Conservation (phyloP, 768 basidiomycete genomes). For the Arthromyces matolae region DNA sequence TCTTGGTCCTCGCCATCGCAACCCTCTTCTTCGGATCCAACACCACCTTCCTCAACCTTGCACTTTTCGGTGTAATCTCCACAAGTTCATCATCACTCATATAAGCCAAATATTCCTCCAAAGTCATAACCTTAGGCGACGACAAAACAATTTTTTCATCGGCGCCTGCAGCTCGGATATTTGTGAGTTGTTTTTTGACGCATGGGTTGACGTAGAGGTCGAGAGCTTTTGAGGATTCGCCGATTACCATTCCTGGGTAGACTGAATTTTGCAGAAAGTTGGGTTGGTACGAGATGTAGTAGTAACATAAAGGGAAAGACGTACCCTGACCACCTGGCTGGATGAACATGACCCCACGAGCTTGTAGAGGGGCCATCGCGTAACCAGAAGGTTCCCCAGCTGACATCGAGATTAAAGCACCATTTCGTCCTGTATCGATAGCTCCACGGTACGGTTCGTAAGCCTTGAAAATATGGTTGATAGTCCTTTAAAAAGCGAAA, state of each 20-base stretch:
- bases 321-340: conserved; percentile 39
- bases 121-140: conserved; percentile 38
- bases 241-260: conserved; percentile 51
- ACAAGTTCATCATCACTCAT: conserved; percentile 49
- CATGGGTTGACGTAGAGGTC: conserved; percentile 47
- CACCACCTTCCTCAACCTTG: conserved; percentile 41
- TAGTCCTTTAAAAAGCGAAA: conserved; percentile 36
- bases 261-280: conserved; percentile 24
- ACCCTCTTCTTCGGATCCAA: conserved; percentile 34
- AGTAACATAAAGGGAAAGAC: neutral
- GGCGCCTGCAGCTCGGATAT: conserved; percentile 44
- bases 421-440: conserved; percentile 46
- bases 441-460: conserved; percentile 42
- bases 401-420: conserved; percentile 45
- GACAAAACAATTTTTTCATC: conserved; percentile 49
- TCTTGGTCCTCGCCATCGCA: conserved; percentile 9
- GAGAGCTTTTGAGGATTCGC: conserved; percentile 43
- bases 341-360: conserved; percentile 44
- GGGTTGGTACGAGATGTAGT: neutral
- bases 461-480: conserved; percentile 50
- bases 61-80: conserved; percentile 41
- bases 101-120: conserved; percentile 45
- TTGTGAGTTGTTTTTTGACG: conserved; percentile 47
- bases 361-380: conserved; percentile 47
- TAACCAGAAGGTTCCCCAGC: conserved; percentile 44